Conservation (phyloP, 2,329 filamentous ascomycete species). For the Aspergillus aculeatus region DNA sequence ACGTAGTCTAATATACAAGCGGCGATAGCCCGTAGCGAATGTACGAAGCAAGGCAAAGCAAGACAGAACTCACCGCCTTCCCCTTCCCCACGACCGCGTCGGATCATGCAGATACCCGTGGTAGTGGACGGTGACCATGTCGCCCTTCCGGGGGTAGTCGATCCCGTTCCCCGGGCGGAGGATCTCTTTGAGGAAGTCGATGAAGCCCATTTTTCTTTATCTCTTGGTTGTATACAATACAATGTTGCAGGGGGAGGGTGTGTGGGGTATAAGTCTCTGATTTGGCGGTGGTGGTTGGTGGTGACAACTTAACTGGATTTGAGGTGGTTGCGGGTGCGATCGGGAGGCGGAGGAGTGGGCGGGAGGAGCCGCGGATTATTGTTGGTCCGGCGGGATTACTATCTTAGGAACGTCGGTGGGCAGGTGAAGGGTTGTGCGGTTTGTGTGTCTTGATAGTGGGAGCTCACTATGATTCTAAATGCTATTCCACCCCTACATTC, state of each 20-base stretch:
- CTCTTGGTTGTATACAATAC: neutral
- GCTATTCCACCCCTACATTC: too few species aligned
- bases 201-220: constrained; percentile 13
- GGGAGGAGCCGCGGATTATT: neutral
- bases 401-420: too few species aligned
- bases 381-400: neutral
- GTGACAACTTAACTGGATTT: neutral
- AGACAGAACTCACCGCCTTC: constrained; percentile 13
- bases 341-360: neutral
- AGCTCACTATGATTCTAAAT: too few species aligned
- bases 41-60: neutral
- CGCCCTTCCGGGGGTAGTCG: constrained; percentile 18
- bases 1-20: too few species aligned
- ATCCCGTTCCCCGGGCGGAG: constrained; percentile 21
- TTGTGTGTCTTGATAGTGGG: too few species aligned
- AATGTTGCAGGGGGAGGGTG: neutral
- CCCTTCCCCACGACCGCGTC: constrained; percentile 19
- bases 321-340: neutral
- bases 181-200: constrained; percentile 23
- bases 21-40: too few species aligned
- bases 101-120: constrained; percentile 24
- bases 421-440: too few species aligned
- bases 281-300: neutral
- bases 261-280: neutral
- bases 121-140: constrained; percentile 22